Evolutionary conservation across 106 monocot species (phyloP).

Genomic region (Cymbidium sinense): DNA sequence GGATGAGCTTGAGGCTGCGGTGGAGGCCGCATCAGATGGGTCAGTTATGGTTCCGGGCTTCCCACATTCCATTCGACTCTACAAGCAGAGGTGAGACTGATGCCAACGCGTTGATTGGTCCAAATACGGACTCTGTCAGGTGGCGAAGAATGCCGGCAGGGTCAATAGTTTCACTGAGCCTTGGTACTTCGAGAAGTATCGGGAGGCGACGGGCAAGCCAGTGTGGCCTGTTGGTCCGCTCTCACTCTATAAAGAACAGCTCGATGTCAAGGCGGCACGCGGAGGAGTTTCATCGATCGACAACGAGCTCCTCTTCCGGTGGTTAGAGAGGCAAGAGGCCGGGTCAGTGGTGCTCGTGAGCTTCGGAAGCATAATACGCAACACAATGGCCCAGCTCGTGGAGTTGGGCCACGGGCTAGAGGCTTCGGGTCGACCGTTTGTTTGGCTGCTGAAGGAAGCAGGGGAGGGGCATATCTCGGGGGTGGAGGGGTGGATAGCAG

Average conservation of each 20-base stretch:
- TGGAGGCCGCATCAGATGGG: not conserved
- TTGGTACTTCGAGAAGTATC: not conserved
- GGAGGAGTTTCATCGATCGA: not conserved
- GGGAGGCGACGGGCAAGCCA: not conserved
- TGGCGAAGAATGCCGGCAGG: not conserved
- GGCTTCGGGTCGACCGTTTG: not conserved
- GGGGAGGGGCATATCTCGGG: not conserved
- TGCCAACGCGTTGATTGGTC: not conserved
- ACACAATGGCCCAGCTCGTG: not conserved
- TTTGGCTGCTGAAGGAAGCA: not conserved
- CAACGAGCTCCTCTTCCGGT: not conserved
- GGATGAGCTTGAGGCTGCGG: not conserved
- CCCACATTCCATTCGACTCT: not conserved
- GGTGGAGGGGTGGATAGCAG: not conserved
- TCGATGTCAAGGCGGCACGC: not conserved
- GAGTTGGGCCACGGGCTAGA: not conserved
- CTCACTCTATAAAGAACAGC: not conserved
- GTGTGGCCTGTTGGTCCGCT: conserved; percentile 17
- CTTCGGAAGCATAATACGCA: conserved; percentile 1
- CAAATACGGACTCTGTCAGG: not conserved
- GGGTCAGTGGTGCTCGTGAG: not conserved
- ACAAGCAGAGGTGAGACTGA: not conserved
- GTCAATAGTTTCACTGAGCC: conserved; percentile 9
- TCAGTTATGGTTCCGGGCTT: not conserved
- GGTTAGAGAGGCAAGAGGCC: not conserved